phyloP scores from a whole-genome alignment of 805 yeast species.

The Ogataea zsoltii region DNA sequence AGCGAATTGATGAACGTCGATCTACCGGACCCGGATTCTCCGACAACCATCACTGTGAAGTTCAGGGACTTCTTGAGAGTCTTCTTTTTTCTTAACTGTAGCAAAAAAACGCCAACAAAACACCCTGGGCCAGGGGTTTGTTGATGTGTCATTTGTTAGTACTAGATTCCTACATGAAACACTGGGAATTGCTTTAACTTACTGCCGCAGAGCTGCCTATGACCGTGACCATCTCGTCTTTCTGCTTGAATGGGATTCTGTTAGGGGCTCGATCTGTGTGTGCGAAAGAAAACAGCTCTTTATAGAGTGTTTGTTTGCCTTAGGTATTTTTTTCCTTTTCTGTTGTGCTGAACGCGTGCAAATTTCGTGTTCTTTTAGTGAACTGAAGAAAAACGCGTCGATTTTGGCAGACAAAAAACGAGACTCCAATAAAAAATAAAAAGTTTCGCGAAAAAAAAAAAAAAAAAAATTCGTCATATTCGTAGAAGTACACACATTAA shows the following conservation, averaged over 20 bases:
- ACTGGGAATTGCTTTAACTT: background rate
- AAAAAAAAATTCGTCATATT: background rate
- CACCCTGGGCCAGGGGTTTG: background rate
- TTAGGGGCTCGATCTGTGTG: too few relatives aligned
- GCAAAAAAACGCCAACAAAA: background rate
- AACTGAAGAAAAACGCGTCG: background rate
- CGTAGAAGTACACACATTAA: too few relatives aligned
- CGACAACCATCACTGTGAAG: slow-evolving; percentile 84
- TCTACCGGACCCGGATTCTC: slow-evolving; percentile 85
- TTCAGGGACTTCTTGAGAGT: slow-evolving; percentile 81
- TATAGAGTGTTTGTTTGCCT: background rate
- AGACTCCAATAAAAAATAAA: too few relatives aligned
- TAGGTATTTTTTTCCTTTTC: background rate
- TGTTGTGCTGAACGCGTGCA: slow-evolving; percentile 7
- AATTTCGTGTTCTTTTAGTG: slow-evolving; percentile 6
- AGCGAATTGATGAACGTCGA: slow-evolving; percentile 90
- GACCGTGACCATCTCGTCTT: slow-evolving; percentile 17
- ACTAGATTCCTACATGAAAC: slow-evolving; percentile 1
- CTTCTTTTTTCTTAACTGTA: slow-evolving; percentile 67
- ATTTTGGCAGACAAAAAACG: background rate
- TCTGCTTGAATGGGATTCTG: too few relatives aligned
- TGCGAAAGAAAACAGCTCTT: too few relatives aligned
- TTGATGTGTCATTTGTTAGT: slow-evolving; percentile 3
- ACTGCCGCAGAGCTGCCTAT: slow-evolving; percentile 18
- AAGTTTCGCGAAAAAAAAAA: background rate